phyloP scores from a whole-genome alignment of 768 basidiomycete genomes.

The Mycena albidolilacea region DNA sequence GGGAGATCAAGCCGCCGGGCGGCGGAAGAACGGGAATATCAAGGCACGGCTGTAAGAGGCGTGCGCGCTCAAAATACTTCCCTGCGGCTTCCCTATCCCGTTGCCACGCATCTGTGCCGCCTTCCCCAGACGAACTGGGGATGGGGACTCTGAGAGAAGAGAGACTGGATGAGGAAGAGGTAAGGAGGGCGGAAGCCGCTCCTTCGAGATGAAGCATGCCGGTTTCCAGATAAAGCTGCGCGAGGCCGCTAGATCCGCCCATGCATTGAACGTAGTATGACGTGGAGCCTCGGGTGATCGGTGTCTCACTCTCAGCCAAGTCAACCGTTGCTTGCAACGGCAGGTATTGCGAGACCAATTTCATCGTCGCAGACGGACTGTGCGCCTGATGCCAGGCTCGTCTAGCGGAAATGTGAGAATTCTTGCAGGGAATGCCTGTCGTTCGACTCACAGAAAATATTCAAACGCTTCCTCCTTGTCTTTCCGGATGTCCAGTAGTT shows the following conservation, averaged over 20 bases:
- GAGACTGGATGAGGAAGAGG: conserved; percentile 82
- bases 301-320: conserved; percentile 52
- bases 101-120: conserved; percentile 80
- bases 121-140: conserved; percentile 64
- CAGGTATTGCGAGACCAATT: conserved; percentile 81
- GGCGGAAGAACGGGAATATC: conserved; percentile 79
- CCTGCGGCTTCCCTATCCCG: conserved; percentile 80
- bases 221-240: conserved; percentile 83
- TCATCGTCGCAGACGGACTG: conserved; percentile 82
- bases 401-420: conserved; percentile 53
- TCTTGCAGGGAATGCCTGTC: neutral
- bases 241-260: conserved; percentile 77
- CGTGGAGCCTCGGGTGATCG: conserved; percentile 64
- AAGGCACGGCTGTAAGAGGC: conserved; percentile 68
- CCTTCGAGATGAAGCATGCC: conserved; percentile 89
- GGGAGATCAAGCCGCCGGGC: conserved; percentile 52
- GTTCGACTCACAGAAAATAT: conserved; percentile 76
- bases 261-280: conserved; percentile 77
- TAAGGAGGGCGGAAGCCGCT: conserved; percentile 77
- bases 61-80: conserved; percentile 81
- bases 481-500: conserved; percentile 81
- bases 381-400: conserved; percentile 88
- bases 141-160: conserved; percentile 82
- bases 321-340: conserved; percentile 66
- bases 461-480: conserved; percentile 86